Base-by-base conservation (phyloP, 164 flowering plant genomes). In the Nymphaea thermarum region DNA sequence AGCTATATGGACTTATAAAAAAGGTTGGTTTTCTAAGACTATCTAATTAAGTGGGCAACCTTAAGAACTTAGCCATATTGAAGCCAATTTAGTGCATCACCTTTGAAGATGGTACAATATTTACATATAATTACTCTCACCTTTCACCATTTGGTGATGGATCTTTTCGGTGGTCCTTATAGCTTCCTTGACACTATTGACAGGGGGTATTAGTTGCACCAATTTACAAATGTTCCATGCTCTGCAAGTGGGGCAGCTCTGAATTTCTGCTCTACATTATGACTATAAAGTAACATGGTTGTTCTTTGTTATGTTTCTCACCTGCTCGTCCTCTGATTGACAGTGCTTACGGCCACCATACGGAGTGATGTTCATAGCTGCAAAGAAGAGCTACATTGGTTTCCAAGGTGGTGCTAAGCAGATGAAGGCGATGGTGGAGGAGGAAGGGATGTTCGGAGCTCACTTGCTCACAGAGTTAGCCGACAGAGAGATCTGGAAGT, bases 331-430 rank as follows among this genome's bases (percentile, higher is more conserved):
- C 36, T 42, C 42, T 47, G 63, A 62, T 67, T 8, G 65, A 12
- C 79, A 91, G 98, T 89, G 96, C 70, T 42, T 88, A 78, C 84
- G 90, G 78, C 98, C 96, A n/a, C 96, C 96, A 3, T 89, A 91
- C 73, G 98, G 98, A 73, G 88, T 89, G 51, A n/a, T 85, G 44
- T 91, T 84, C 77, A 55, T 91, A 74, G 90, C 87, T 3, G 78
- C 86, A 12, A 91, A 84, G 85, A 89, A 78, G 82, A 82, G 81
- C 43, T 83, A 83, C 71, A 85, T 86, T 47, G 88, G 95, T 41
- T 82, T 80, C 77, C 84, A 77, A 66, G 80, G 77, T 16, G 89
- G 85, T 60, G 85, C 83, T 1, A 73, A 85, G 47, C 88, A 86
- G 53, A 71, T 91, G 68, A 82, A 84, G 73, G 75, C 73, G 71